Conservation (phyloP, 805 yeast species). For the Hanseniaspora lindneri region DNA sequence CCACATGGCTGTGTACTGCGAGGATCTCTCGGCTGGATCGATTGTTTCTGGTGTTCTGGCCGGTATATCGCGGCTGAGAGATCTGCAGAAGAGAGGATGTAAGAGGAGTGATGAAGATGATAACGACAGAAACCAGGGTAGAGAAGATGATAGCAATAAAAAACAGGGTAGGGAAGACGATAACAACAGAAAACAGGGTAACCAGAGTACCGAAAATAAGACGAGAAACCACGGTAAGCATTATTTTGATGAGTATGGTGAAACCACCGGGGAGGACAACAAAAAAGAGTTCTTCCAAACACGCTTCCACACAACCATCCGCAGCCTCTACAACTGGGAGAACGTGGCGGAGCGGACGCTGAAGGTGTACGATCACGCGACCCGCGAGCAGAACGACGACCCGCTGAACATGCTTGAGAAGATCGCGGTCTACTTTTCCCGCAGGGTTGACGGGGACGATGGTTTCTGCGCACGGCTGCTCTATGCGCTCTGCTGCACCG, state of each 20-base stretch:
- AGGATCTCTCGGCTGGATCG: conserved; percentile 69
- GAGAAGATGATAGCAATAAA: no score
- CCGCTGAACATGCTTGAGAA: conserved; percentile 47
- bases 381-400: conserved; percentile 28
- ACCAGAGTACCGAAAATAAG: no score
- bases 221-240: no score
- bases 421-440: conserved; percentile 47
- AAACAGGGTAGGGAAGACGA: no score
- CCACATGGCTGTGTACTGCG: conserved; percentile 85
- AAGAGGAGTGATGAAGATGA: no score
- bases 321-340: conserved; percentile 80
- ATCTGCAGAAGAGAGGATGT: not conserved
- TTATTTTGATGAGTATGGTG: no score
- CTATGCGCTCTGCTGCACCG: conserved; percentile 66
- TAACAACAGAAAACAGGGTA: no score
- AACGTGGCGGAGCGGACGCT: conserved; percentile 82
- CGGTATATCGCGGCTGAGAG: conserved; percentile 28
- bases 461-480: conserved; percentile 81
- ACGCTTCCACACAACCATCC: conserved; percentile 64
- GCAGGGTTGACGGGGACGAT: conserved; percentile 30
- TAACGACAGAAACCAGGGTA: no score
- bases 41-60: conserved; percentile 55
- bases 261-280: not conserved
- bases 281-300: conserved; percentile 24
- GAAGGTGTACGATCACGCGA: conserved; percentile 51